Evolutionary conservation across 2,329 filamentous ascomycete genomes (phyloP).

Genomic region (Thielaviopsis euricoi): DNA sequence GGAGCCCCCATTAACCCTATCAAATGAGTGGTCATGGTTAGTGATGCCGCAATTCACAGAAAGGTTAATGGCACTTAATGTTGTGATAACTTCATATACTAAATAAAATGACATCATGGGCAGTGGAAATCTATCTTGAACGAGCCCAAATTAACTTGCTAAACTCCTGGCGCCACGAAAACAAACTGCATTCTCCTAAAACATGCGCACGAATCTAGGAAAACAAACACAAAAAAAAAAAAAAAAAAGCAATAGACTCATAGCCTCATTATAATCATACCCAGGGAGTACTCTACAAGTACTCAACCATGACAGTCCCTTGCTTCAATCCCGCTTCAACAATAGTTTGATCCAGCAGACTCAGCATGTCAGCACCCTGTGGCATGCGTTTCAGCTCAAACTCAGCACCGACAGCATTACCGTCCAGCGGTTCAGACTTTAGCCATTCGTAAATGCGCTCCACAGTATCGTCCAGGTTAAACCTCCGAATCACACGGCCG

Average conservation of each 20-base stretch:
- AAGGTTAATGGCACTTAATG: no score
- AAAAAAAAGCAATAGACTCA: not conserved
- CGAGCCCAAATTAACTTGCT: not conserved
- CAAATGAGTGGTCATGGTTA: no score
- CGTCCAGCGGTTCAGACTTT: conserved; percentile 71
- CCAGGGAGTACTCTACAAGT: conserved; percentile 40
- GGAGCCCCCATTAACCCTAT: no score
- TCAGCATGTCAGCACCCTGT: conserved; percentile 65
- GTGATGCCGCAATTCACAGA: no score
- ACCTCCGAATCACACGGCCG: conserved; percentile 76
- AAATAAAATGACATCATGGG: not conserved
- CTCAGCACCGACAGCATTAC: conserved; percentile 49
- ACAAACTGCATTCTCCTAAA: not conserved
- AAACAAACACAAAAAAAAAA: no score
- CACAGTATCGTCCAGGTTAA: conserved; percentile 59
- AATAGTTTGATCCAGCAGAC: conserved; percentile 55
- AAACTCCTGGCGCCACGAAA: not conserved
- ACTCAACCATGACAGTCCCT: conserved; percentile 91
- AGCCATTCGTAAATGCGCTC: conserved; percentile 88
- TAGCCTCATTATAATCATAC: not conserved
- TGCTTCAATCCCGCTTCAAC: conserved; percentile 76
- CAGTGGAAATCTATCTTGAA: not conserved
- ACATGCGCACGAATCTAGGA: not conserved
- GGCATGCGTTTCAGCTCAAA: conserved; percentile 82
- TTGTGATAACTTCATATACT: not conserved